A percentile compares a stretch with the other conserved stretches of the same genome.
phyloP scores from a whole-genome alignment of 2,329 filamentous ascomycete genomes.

The Pseudogymnoascus sp. region DNA sequence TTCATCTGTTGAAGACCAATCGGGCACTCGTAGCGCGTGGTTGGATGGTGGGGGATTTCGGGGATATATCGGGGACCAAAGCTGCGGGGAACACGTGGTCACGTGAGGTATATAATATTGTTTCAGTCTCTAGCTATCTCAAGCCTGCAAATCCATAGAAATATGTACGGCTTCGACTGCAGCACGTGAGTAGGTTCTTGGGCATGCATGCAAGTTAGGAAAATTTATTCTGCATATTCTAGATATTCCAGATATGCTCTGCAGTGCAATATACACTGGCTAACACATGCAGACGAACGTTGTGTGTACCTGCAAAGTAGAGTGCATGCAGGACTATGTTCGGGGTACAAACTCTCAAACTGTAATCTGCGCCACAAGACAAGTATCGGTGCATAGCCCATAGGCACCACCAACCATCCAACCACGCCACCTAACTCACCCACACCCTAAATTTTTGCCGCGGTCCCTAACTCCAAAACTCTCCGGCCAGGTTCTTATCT shows the following conservation, averaged over 20 bases:
- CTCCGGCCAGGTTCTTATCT: background rate
- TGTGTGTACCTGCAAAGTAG: background rate
- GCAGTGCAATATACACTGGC: background rate
- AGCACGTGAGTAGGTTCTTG: background rate
- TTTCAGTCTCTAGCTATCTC: too few relatives aligned
- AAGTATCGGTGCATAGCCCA: background rate
- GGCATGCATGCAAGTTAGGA: background rate
- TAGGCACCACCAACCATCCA: background rate
- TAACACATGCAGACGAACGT: background rate
- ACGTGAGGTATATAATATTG: background rate
- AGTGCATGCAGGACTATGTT: background rate
- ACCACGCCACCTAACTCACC: slow-evolving; percentile 1
- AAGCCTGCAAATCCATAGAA: background rate
- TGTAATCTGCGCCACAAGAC: background rate
- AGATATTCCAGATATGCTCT: background rate
- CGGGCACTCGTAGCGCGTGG: background rate
- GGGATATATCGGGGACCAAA: background rate
- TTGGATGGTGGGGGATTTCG: slow-evolving; percentile 1
- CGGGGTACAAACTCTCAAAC: background rate
- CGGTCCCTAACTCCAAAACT: background rate
- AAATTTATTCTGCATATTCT: background rate
- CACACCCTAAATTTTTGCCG: background rate
- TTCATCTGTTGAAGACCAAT: background rate
- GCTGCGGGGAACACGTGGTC: background rate
- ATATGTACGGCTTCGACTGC: background rate